phyloP scores from a whole-genome alignment of 2,329 filamentous ascomycete genomes.

The Paecilomyces dactylethromorphus region DNA sequence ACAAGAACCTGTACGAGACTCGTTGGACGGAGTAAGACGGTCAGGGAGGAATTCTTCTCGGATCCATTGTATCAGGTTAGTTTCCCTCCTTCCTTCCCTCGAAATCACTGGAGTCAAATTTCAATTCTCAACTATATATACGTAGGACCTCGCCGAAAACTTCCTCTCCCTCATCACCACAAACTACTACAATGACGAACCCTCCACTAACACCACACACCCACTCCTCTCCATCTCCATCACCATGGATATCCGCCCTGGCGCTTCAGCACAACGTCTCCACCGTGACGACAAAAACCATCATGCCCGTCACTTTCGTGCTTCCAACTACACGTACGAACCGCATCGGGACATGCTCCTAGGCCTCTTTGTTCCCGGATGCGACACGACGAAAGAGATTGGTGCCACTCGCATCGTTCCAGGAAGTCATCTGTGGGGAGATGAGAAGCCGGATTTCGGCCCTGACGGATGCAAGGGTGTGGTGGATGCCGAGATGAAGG shows the following conservation, averaged over 20 bases:
- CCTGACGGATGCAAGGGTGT: constrained; percentile 17
- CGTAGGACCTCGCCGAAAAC: constrained; percentile 22
- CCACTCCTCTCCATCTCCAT: constrained; percentile 33
- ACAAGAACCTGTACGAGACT: constrained; percentile 30
- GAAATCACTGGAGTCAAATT: background rate
- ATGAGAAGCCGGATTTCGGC: constrained; percentile 30
- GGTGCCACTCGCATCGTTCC: constrained; percentile 32
- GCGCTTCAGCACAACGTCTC: constrained; percentile 24
- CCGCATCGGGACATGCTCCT: constrained; percentile 28
- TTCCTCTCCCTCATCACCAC: constrained; percentile 30
- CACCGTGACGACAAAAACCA: constrained; percentile 37
- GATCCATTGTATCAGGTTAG: constrained; percentile 22
- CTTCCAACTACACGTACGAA: constrained; percentile 10
- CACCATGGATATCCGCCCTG: constrained; percentile 29
- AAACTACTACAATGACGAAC: constrained; percentile 24
- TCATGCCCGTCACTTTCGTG: constrained; percentile 13
- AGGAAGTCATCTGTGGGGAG: constrained; percentile 34
- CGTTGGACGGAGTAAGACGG: constrained; percentile 27
- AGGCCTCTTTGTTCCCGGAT: constrained; percentile 31
- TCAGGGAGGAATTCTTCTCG: constrained; percentile 30
- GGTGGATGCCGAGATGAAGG: constrained; percentile 24
- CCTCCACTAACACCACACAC: constrained; percentile 23
- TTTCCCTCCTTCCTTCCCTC: background rate
- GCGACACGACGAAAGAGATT: constrained; percentile 28
- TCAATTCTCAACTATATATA: background rate